Conservation (phyloP, 164 flowering plant species). For the Echeveria elegans region DNA sequence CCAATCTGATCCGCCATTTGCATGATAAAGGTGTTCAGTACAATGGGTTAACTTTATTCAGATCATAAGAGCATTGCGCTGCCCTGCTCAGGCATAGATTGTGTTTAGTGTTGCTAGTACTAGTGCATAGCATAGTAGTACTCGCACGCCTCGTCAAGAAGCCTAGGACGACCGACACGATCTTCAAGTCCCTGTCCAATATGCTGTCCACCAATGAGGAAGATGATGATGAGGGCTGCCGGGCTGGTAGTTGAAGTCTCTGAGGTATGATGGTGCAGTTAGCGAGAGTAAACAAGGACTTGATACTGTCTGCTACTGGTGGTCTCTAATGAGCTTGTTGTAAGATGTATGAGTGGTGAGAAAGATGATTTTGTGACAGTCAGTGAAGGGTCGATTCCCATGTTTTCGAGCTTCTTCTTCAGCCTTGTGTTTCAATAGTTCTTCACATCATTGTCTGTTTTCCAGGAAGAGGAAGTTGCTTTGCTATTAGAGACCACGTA, state of each 20-base stretch:
- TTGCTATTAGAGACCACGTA: constrained; percentile 42
- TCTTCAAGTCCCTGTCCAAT: constrained; percentile 49
- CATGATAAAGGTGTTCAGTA: too few species aligned
- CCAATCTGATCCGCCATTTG: too few species aligned
- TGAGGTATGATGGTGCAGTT: background rate
- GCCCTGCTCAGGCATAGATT: background rate
- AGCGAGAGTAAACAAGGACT: background rate
- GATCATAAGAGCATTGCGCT: too few species aligned
- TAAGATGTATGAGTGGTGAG: constrained; percentile 9
- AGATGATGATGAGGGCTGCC: constrained; percentile 20
- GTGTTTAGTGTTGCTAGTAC: too few species aligned
- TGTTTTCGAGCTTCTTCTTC: constrained; percentile 28
- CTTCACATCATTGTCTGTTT: constrained; percentile 44
- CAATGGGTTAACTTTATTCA: too few species aligned
- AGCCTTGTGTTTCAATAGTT: constrained; percentile 44
- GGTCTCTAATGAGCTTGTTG: constrained; percentile 11
- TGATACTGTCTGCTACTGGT: background rate
- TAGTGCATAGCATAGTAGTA: too few species aligned
- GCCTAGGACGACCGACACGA: constrained; percentile 37
- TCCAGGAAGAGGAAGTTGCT: constrained; percentile 32
- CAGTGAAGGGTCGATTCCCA: constrained; percentile 41
- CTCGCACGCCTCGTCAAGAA: constrained; percentile 34
- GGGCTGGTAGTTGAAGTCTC: constrained; percentile 6
- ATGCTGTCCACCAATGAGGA: constrained; percentile 60
- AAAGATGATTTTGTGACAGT: constrained; percentile 21